phyloP scores from a whole-genome alignment of 257 asterid species.

The Eustoma russellianum region DNA sequence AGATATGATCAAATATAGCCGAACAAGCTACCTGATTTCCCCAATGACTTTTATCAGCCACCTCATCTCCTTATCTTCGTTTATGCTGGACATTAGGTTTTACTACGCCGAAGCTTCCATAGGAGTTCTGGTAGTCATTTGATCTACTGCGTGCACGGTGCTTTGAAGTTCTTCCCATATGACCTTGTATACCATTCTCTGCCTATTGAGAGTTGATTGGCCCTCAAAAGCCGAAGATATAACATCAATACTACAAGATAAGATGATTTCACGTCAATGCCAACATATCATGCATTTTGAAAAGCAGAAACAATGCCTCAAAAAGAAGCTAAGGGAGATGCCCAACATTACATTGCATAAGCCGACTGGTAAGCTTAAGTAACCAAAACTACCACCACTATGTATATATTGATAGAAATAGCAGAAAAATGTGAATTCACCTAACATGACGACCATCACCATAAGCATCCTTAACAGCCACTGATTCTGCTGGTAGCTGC shows the following conservation, averaged over 20 bases:
- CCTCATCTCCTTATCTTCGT: too few species aligned
- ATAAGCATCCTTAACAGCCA: slow-evolving; percentile 65
- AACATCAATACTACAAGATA: slow-evolving; percentile 65
- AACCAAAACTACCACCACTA: neutral
- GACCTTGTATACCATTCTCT: slow-evolving; percentile 99
- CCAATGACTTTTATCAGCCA: too few species aligned
- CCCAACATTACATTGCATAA: neutral
- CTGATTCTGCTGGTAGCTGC: slow-evolving; percentile 68
- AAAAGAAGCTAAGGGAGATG: too few species aligned
- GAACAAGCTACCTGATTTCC: too few species aligned
- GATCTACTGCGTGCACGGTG: slow-evolving; percentile 92
- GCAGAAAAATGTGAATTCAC: slow-evolving; percentile 23
- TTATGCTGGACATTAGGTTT: too few species aligned
- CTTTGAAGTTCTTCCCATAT: slow-evolving; percentile 98
- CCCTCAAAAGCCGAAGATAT: slow-evolving; percentile 84
- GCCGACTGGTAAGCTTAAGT: neutral
- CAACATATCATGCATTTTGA: too few species aligned
- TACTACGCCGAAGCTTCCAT: slow-evolving; percentile 32
- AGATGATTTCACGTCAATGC: too few species aligned
- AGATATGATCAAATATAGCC: too few species aligned
- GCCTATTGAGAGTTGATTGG: slow-evolving; percentile 79
- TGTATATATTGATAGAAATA: neutral
- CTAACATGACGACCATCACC: slow-evolving; percentile 99
- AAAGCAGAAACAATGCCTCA: too few species aligned
- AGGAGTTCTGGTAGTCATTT: slow-evolving; percentile 88